Evolutionary conservation across 2,329 filamentous ascomycete genomes (phyloP).

Genomic region (Chrysoporthe cubensis): DNA sequence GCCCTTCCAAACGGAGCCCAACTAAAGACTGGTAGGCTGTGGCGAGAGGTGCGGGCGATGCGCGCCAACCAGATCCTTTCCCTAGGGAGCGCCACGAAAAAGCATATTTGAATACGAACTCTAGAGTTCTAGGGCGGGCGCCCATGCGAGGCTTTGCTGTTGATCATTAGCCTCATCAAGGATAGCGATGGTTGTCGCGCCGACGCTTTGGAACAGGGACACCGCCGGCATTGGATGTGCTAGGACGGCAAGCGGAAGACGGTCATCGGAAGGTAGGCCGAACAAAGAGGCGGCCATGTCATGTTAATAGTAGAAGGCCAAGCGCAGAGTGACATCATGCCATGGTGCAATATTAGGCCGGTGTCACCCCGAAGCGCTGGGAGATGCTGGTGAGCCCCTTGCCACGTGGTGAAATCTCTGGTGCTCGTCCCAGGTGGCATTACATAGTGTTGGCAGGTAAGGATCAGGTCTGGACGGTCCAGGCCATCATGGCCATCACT

Average conservation of each 20-base stretch:
- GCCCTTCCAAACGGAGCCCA: conserved; percentile 52
- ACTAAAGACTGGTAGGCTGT: conserved; percentile 41
- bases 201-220: not conserved
- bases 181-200: not conserved
- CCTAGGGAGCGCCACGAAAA: not conserved
- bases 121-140: not conserved
- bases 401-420: not conserved
- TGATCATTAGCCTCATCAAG: not conserved
- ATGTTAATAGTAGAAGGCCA: not conserved
- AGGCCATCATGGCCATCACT: not conserved
- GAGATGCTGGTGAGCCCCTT: not conserved
- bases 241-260: not conserved
- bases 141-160: not conserved
- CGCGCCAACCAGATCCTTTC: not conserved
- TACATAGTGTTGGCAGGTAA: not conserved
- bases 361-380: not conserved
- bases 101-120: not conserved
- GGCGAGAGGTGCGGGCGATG: conserved; percentile 2
- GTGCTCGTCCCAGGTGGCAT: not conserved
- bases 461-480: not conserved
- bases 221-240: not conserved
- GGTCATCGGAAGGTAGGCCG: not conserved
- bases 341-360: not conserved
- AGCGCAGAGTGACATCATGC: not conserved
- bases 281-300: too few relatives aligned